Base-by-base conservation (phyloP, 2,329 filamentous ascomycete species). In the Xylaria arbuscula region DNA sequence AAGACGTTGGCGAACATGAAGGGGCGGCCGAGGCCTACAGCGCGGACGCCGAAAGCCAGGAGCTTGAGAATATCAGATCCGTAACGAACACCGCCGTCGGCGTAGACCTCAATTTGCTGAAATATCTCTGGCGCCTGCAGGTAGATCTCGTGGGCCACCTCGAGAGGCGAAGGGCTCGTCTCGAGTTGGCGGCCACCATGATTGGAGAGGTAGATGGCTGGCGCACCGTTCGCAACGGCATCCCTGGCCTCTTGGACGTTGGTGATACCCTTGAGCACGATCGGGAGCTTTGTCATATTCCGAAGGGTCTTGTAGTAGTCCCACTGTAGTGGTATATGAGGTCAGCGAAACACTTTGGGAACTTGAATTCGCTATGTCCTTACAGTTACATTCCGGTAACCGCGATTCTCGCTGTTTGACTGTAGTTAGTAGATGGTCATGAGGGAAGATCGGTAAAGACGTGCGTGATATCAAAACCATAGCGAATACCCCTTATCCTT, bases 1-100 rank as follows among this genome's bases (percentile, higher is more conserved):
- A 82, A 86, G 24, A 81, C 75, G 70, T 85, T 85, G 24, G 82
- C 79, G 72, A 80, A 86, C 82, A 86, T 84, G 69, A 83, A 78
- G 7, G 81, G 78, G 19, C 83, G 73, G 11, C 82, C 84, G 4
- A 86, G 69, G 28, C 83, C 74, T 11, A 80, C 78, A 24, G 76
- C 77, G 6, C 71, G 69, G 1, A 78, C 79, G 19, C 79, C 78
- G 11, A 80, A 72, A 0, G 78, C 76, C 3, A 81, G 72, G 15
- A 78, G 67, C 68, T 78, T 78, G 40, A 80, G 68, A 3, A 77
- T 73, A 65, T 80, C 78, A 40, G 72, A 74, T 22, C 78, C 79
- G 67, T 76, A 77, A 2, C 79, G 72, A 36, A 80, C 74, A 7
- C 79, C 79, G 28, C 78, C 76, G 66, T 80, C 78, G 13, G 76